A percentile compares a stretch with the other conserved stretches of the same genome.
Evolutionary conservation across 495 filamentous ascomycete species (phyloP).

Genomic region (Aspergillus leporis): DNA sequence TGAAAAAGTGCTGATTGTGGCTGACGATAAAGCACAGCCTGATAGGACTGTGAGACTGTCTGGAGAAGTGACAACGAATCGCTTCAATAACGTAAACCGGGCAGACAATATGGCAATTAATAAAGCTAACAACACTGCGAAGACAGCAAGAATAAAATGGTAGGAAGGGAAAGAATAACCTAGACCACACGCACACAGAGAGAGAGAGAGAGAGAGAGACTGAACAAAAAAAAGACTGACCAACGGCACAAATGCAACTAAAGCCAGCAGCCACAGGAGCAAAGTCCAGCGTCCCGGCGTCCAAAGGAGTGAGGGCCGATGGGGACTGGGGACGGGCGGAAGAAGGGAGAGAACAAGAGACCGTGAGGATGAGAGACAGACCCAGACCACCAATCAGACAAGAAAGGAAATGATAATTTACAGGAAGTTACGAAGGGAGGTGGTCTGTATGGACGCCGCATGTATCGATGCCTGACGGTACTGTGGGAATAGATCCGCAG

Average conservation of each 20-base stretch:
- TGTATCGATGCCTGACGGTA: neutral
- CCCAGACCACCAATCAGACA: neutral
- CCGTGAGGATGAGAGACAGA: conserved; percentile 5
- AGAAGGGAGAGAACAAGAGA: conserved; percentile 19
- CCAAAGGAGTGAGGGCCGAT: conserved; percentile 33
- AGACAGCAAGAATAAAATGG: conserved; percentile 23
- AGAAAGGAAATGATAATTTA: neutral
- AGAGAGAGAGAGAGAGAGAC: conserved; percentile 4
- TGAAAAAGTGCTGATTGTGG: conserved; percentile 15
- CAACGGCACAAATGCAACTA: conserved; percentile 1
- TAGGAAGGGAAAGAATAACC: conserved; percentile 12
- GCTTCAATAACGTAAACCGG: neutral
- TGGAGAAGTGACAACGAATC: conserved; percentile 3
- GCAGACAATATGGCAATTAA: conserved; percentile 9
- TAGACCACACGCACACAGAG: conserved; percentile 5
- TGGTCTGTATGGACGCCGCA: neutral
- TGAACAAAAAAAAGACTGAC: conserved; percentile 1
- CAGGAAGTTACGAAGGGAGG: neutral
- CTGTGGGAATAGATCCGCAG: neutral
- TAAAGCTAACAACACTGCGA: neutral
- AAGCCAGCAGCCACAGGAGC: conserved; percentile 7
- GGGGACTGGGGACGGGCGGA: conserved; percentile 9
- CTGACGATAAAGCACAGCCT: conserved; percentile 9
- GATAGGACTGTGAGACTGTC: neutral
- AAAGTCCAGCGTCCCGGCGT: conserved; percentile 5